phyloP scores from a whole-genome alignment of 2,329 filamentous ascomycete genomes.

The Penicillium rolfsii region DNA sequence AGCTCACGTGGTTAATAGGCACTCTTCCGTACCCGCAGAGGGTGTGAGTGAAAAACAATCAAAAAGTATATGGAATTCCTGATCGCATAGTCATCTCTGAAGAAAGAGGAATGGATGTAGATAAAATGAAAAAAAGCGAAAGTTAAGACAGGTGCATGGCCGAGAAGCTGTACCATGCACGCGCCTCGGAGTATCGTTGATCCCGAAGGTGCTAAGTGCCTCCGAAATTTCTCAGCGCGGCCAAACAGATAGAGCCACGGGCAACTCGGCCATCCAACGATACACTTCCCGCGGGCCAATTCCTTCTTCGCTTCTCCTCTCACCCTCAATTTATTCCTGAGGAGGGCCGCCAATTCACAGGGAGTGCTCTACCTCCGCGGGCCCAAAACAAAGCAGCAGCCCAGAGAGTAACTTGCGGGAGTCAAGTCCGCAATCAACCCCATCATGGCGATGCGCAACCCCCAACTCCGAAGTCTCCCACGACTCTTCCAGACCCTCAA shows the following conservation, averaged over 20 bases:
- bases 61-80: too few relatives aligned
- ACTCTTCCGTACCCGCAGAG: neutral
- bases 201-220: constrained; percentile 25
- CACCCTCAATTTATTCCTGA: neutral
- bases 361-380: neutral
- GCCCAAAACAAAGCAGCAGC: neutral
- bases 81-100: neutral
- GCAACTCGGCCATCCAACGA: constrained; percentile 6
- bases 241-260: constrained; percentile 9
- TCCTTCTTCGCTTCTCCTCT: neutral
- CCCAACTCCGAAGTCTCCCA: constrained; percentile 32
- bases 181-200: constrained; percentile 32
- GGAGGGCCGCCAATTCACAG: neutral
- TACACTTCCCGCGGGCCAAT: constrained; percentile 7
- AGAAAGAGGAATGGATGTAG: neutral
- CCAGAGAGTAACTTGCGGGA: constrained; percentile 1
- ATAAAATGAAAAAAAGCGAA: neutral
- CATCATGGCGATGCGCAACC: constrained; percentile 38
- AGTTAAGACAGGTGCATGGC: neutral
- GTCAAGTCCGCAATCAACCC: constrained; percentile 5
- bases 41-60: neutral
- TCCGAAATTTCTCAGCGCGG: constrained; percentile 35
- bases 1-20: neutral
- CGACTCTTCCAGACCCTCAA: constrained; percentile 31
- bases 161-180: constrained; percentile 6